phyloP scores from a whole-genome alignment of 108 stramenopile species.

The Pseudonitzschia multistriata region DNA sequence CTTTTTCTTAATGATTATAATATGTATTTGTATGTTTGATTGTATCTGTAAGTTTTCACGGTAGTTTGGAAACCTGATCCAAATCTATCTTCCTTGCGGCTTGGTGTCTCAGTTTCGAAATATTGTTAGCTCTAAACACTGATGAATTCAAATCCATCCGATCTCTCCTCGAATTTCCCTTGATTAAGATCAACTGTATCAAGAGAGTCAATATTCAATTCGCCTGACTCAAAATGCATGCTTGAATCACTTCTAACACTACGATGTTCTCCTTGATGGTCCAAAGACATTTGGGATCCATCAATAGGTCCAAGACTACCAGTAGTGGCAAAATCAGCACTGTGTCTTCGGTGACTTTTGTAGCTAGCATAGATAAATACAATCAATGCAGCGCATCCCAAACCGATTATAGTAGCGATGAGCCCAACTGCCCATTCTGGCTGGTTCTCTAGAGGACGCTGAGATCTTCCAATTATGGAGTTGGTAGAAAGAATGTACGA shows the following conservation, averaged over 20 bases:
- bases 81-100: not conserved
- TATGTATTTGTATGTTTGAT: not conserved
- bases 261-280: not conserved
- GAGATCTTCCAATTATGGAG: not conserved
- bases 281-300: not conserved
- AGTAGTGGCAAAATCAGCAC: not conserved
- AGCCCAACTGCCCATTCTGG: constrained; percentile 2
- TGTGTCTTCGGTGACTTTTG: not conserved
- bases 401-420: not conserved
- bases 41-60: not conserved
- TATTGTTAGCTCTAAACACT: not conserved
- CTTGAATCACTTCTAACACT: not conserved
- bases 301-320: not conserved
- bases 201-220: not conserved
- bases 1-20: no score
- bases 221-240: not conserved
- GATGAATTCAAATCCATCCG: constrained; percentile 20
- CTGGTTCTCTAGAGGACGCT: constrained; percentile 2
- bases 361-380: not conserved
- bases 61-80: not conserved
- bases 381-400: not conserved
- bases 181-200: constrained; percentile 9
- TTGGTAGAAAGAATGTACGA: not conserved
- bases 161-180: not conserved
- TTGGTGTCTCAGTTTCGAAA: not conserved